phyloP scores from a whole-genome alignment of 2,329 filamentous ascomycete genomes.

The Fusarium drepaniforme region DNA sequence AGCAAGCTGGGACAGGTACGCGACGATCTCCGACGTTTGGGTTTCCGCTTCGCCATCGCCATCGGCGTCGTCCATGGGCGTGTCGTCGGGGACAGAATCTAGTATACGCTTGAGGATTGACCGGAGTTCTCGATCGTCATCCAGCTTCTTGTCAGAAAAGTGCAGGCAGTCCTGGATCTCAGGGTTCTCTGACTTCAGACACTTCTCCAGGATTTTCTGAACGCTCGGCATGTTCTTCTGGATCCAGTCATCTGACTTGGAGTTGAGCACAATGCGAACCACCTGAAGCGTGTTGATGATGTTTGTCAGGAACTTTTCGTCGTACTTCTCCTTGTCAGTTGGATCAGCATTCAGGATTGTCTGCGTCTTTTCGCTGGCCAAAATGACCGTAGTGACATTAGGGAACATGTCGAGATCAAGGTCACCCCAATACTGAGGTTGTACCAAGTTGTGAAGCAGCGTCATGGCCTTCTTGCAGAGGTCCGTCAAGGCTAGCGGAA shows the following conservation, averaged over 20 bases:
- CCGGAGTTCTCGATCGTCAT: slow-evolving; percentile 77
- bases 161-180: slow-evolving; percentile 96
- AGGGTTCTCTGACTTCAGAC: slow-evolving; percentile 86
- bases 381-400: slow-evolving; percentile 87
- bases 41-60: slow-evolving; percentile 87
- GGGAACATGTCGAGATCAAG: slow-evolving; percentile 92
- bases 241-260: slow-evolving; percentile 92
- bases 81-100: slow-evolving; percentile 86
- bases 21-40: slow-evolving; percentile 87
- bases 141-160: slow-evolving; percentile 75
- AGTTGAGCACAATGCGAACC: slow-evolving; percentile 87
- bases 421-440: slow-evolving; percentile 91
- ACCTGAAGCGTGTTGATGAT: slow-evolving; percentile 97
- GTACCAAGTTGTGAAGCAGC: slow-evolving; percentile 85
- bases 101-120: slow-evolving; percentile 86
- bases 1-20: slow-evolving; percentile 85
- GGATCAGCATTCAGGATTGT: slow-evolving; percentile 70
- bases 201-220: slow-evolving; percentile 91
- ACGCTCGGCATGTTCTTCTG: slow-evolving; percentile 80
- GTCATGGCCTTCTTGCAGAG: slow-evolving; percentile 88
- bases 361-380: slow-evolving; percentile 83
- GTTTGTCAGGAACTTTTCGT: slow-evolving; percentile 85
- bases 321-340: slow-evolving; percentile 76
- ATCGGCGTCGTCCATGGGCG: slow-evolving; percentile 78
- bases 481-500: slow-evolving; percentile 73